Evolutionary conservation across 75 land plant species (phyloP), one percentile per base, ranked within the genome.

Genomic region (Ceratopteris richardii): DNA sequence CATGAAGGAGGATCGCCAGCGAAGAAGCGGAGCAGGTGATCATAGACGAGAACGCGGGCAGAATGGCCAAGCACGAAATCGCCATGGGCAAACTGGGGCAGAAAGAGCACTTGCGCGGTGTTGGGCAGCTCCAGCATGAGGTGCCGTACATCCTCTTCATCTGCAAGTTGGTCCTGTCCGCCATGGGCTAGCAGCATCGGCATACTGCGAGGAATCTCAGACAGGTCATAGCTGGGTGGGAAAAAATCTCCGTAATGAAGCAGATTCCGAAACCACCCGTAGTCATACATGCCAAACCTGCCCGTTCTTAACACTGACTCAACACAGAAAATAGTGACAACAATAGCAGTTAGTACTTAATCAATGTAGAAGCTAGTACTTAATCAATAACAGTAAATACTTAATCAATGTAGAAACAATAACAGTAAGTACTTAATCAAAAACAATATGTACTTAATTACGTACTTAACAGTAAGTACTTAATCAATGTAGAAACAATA

Each of bases 131-230:
- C 55, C 23, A 31, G 41, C 7, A 66, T 30, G 52, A 83, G 62
- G 28, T 57, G 54, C 21, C 56, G 33, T 52, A 92, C 86, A 26
- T 92, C 97, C 13, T 46, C 26, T 0, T 50, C 58, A 56, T 92
- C 93, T 10, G 88, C 80, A 29, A 91, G 74, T 7, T 33, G 30
- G 58, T 92, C 97, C 18, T 55, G 43, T n/a, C 89, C 97, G 18
- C 94, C 94, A 46, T 84, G 81, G 20, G 77, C 80, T 0, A 92
- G 67, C 60, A 82, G 71, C 11, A 92, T 36, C 4, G 94, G 85
- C 6, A 92, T 20, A 50, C 76, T 66, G n/a, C 61, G 25, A 16
- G 88, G 89, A 19, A 92, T 92, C 33, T 61, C 67, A 0, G 81
- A 54, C 62, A 92, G 56, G 53, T 77, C 68, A 54, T 92, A 92